Evolutionary conservation across 192 early-diverging fungal species (phyloP).

Genomic region (Borealophlyctis nickersoniae): DNA sequence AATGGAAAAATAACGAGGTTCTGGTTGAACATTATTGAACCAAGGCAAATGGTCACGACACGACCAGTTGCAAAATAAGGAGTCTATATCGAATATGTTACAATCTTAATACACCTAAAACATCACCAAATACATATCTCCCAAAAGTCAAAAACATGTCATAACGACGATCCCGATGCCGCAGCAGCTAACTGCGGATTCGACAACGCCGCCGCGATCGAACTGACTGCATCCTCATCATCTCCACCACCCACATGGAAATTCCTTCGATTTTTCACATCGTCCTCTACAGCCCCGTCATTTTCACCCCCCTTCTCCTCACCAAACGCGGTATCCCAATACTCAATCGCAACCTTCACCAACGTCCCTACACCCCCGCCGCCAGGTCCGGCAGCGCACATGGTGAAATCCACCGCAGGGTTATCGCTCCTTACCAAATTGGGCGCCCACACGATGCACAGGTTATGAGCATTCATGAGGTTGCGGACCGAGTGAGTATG

Average conservation of each 20-base stretch:
- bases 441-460: conserved; percentile 83
- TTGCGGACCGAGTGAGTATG: conserved; percentile 65
- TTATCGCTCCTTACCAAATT: conserved; percentile 66
- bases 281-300: too few relatives aligned
- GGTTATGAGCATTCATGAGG: conserved; percentile 79
- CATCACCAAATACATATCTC: too few relatives aligned
- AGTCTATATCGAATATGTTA: too few relatives aligned
- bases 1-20: too few relatives aligned
- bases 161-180: too few relatives aligned
- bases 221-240: neutral
- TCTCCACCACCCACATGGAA: neutral
- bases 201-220: too few relatives aligned
- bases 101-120: too few relatives aligned
- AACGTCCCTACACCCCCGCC: conserved; percentile 39
- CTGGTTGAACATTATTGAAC: too few relatives aligned
- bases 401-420: conserved; percentile 44
- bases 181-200: too few relatives aligned
- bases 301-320: conserved; percentile 13
- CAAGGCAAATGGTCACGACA: too few relatives aligned
- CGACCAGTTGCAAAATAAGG: too few relatives aligned
- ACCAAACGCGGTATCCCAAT: conserved; percentile 35
- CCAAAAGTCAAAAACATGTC: too few relatives aligned
- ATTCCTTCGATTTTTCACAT: neutral
- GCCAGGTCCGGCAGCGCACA: conserved; percentile 34
- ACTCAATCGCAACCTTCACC: conserved; percentile 37